Base-by-base conservation (phyloP, 176 grass and related monocot genomes). In the Poa pratensis region DNA sequence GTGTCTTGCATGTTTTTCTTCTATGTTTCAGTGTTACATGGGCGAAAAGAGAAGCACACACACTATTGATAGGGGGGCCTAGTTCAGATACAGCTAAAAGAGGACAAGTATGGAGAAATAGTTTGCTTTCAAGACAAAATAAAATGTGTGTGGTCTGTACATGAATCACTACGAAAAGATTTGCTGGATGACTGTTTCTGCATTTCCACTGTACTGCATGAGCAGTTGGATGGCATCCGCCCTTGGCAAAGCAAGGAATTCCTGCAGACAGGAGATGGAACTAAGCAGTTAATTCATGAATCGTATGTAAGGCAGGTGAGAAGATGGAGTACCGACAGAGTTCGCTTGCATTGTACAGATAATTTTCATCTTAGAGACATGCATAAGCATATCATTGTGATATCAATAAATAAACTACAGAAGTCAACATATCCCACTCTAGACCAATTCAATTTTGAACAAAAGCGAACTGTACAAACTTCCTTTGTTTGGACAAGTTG, bases 171-270 rank as follows among this genome's bases (percentile, higher is more conserved):
- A 99, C 30, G 92, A 95, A 85, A 99, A 99, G 14, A 99, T 95
- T 40, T 99, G 91, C 84, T 99, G 93, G 86, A 99, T 99, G 18
- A 94, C 96, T 34, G 78, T 55, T 86, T 99, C 96, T 8, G 96
- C 96, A 92, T 96, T 86, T 65, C 93, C 93, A 35, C 89, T 92
- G 65, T 96, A 96, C 77, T 99, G 96, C 86, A 88, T 82, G 10
- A 99, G 93, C 13, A 99, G 88, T 75, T 99, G 93, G 52, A 99
- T 99, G 18, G 96, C 96, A 5, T 99, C 96, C 6, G 89, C 90
- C 85, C 96, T 87, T 12, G 96, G 93, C 91, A 99, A 86, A 59
- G 96, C 96, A 89, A 99, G 88, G 46, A 99, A 99, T 87, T 99
- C 96, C 96, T 99, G 76, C 54, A 58, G 73, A 48, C 46, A 79